A percentile compares a stretch with the other conserved stretches of the same genome.
Evolutionary conservation across 192 early-diverging fungal species (phyloP).

Genomic region (Coemansia sp.): DNA sequence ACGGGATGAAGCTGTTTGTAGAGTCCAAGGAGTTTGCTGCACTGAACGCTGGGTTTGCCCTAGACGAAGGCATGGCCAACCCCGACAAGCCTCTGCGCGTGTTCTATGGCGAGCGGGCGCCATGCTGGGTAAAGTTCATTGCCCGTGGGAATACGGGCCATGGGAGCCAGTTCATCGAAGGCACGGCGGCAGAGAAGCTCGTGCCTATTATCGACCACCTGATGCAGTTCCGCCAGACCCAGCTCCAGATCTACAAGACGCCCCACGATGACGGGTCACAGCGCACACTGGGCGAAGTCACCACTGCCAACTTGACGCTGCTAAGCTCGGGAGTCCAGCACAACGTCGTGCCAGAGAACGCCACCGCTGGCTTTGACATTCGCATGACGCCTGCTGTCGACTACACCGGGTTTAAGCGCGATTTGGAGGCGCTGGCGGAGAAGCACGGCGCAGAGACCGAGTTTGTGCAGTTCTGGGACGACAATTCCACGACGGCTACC

Average conservation of each 20-base stretch:
- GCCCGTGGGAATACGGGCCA: constrained; percentile 77
- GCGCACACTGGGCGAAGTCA: constrained; percentile 71
- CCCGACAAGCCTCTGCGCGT: constrained; percentile 65
- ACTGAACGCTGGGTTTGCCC: constrained; percentile 77
- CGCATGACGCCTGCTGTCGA: constrained; percentile 70
- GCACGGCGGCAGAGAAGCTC: constrained; percentile 68
- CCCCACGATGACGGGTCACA: constrained; percentile 54
- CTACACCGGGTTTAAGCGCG: constrained; percentile 59
- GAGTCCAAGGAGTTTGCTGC: constrained; percentile 63
- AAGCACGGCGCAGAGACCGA: constrained; percentile 58
- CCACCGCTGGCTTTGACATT: constrained; percentile 69
- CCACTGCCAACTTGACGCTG: constrained; percentile 76
- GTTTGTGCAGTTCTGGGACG: constrained; percentile 64
- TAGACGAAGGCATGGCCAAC: constrained; percentile 83
- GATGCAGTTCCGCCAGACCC: constrained; percentile 64
- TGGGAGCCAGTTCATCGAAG: constrained; percentile 78
- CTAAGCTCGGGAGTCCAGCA: constrained; percentile 70
- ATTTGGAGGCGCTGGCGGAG: constrained; percentile 26
- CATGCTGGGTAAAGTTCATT: constrained; percentile 79
- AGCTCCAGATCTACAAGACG: constrained; percentile 59
- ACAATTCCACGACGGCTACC: constrained; percentile 56
- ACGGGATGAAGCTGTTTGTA: constrained; percentile 73
- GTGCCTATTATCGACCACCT: constrained; percentile 67
- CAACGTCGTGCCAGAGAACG: constrained; percentile 78
- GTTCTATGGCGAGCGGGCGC: constrained; percentile 81